Evolutionary conservation across 1,284 basidiomycete species (phyloP).

Genomic region (Peniophora sp.): DNA sequence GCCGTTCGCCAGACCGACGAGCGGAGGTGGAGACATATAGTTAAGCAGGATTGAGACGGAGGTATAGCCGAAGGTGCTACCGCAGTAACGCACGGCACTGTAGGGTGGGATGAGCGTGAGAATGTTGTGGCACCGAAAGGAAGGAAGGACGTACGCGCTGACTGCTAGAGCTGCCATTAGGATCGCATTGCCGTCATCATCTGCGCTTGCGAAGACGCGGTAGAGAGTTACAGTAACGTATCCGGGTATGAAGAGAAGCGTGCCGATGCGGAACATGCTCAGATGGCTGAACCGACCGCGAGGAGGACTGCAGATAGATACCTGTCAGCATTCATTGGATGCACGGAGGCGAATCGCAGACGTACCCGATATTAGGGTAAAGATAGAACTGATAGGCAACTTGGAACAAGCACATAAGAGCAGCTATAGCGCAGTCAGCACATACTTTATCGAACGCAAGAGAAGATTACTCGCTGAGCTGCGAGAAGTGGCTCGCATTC

Average conservation of each 20-base stretch:
- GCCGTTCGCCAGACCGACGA: slow-evolving; percentile 73
- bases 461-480: slow-evolving; percentile 48
- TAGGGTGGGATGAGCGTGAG: slow-evolving; percentile 6
- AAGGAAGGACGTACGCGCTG: slow-evolving; percentile 53
- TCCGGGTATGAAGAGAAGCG: slow-evolving; percentile 68
- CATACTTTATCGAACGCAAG: background rate
- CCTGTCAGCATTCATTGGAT: slow-evolving; percentile 1
- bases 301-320: slow-evolving; percentile 38
- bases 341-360: too few relatives aligned
- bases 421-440: slow-evolving; percentile 39
- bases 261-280: slow-evolving; percentile 78
- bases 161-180: slow-evolving; percentile 66
- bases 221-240: slow-evolving; percentile 70
- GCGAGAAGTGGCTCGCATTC: slow-evolving; percentile 75
- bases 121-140: background rate
- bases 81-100: slow-evolving; percentile 71
- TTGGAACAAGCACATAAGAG: slow-evolving; percentile 74
- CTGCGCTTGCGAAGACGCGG: slow-evolving; percentile 53
- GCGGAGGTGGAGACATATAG: slow-evolving; percentile 76
- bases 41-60: slow-evolving; percentile 73
- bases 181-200: slow-evolving; percentile 54
- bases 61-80: slow-evolving; percentile 72
- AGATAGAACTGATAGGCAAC: slow-evolving; percentile 80
- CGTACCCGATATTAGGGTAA: slow-evolving; percentile 56
- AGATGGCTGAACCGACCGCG: slow-evolving; percentile 78